Percentiles rank a stretch among this genome's conserved stretches.
Evolutionary conservation across 352 stramenopile genomes (phyloP).

Genomic region (Phytophthora foliorum): DNA sequence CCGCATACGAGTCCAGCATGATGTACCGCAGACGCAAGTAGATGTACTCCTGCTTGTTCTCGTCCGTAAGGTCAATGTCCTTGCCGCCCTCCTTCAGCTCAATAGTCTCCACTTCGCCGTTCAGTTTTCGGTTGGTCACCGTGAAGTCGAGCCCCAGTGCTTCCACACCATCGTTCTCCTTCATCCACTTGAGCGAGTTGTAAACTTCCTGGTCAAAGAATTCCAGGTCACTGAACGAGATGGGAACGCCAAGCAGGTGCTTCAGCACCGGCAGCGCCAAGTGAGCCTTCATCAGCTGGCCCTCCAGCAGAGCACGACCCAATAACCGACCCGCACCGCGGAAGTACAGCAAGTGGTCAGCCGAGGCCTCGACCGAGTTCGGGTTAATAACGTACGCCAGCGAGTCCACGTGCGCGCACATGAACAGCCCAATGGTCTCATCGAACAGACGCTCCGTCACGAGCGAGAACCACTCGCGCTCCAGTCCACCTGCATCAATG

Average conservation of each 20-base stretch:
- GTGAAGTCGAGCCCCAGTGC: slow-evolving; percentile 84
- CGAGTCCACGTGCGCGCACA: slow-evolving; percentile 85
- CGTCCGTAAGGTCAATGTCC: slow-evolving; percentile 92
- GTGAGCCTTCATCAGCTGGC: slow-evolving; percentile 91
- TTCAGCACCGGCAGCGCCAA: slow-evolving; percentile 89
- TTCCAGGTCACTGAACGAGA: slow-evolving; percentile 92
- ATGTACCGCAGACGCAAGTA: slow-evolving; percentile 96
- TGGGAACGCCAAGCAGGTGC: slow-evolving; percentile 83
- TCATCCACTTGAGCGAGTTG: slow-evolving; percentile 87
- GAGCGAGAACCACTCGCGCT: slow-evolving; percentile 91
- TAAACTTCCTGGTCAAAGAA: slow-evolving; percentile 91
- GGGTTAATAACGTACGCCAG: slow-evolving; percentile 87
- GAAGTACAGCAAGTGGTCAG: slow-evolving; percentile 98
- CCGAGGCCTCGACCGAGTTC: slow-evolving; percentile 85
- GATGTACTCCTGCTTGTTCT: slow-evolving; percentile 98
- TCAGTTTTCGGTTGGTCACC: slow-evolving; percentile 82
- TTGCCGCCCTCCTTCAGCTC: slow-evolving; percentile 88
- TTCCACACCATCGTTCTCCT: slow-evolving; percentile 86
- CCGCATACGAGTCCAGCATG: slow-evolving; percentile 94
- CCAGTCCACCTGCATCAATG: slow-evolving; percentile 91
- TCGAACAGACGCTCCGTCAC: slow-evolving; percentile 90
- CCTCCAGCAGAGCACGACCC: slow-evolving; percentile 97
- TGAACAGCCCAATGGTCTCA: slow-evolving; percentile 89
- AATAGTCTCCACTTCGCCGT: slow-evolving; percentile 80
- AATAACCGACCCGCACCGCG: slow-evolving; percentile 95